Evolutionary conservation across 1,139 yeast genomes (phyloP), one percentile per base, ranked within the genome.

Genomic region (Geotrichum candidum): DNA sequence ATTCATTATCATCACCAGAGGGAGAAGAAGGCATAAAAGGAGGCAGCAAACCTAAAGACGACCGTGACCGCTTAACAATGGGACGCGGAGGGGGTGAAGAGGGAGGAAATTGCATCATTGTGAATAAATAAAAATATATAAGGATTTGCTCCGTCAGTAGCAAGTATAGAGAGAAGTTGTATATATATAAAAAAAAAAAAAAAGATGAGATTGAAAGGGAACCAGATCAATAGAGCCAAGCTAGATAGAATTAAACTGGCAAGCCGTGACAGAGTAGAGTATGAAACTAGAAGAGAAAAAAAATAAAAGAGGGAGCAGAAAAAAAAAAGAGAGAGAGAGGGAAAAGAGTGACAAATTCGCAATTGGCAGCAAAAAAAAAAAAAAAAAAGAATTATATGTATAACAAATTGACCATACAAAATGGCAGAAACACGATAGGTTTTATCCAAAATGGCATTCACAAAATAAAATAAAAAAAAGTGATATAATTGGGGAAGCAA

Each of bases 41-140:
- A 50, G 61, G 57, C 9, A 54, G 54, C 13, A 56, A 27, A 27
- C 58, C 58, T 11, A 23, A 46, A 15, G 15, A 18, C n/a, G 46
- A 41, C 4, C 46, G 46, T n/a, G 46, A 41, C 15, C 46, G 46
- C 46, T 41, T 41, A 6, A 41, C 46, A 41, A 41, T 41, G 15
- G 46, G 46, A 41, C 46, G 46, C 22, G 29, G 22, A 15, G 66
- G 66, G 22, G 66, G 66, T 13, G 66, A 59, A 9, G 66, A 64
- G 5, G 66, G 66, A n/a, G 65, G 65, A 33, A 63, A 65, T 38
- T 56, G 59, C 38, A 53, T 53, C 57, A 57, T 57, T 23, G 6
- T 15, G 41, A 22, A 15, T 31, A 13, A 18, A 11, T 18, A 52
- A 54, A 25, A 27, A 33, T 25, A 4, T 15, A 41, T 11, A 13